phyloP scores from a whole-genome alignment of 2,329 filamentous ascomycete species.

The Xylaria hypoxylon region DNA sequence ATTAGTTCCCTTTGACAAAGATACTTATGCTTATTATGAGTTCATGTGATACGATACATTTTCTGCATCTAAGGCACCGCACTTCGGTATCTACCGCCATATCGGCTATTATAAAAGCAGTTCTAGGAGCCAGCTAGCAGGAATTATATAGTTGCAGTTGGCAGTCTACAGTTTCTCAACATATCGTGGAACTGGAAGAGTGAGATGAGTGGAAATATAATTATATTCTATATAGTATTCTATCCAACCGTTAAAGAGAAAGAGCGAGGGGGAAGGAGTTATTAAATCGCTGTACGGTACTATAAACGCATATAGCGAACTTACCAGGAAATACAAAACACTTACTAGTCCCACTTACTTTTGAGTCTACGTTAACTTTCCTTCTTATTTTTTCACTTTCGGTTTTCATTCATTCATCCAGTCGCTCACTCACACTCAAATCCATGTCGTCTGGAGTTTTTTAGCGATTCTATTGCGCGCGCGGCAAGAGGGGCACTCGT shows the following conservation, averaged over 20 bases:
- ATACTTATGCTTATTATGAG: not conserved
- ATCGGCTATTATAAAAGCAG: not conserved
- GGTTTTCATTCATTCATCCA: not conserved
- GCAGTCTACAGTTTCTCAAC: not conserved
- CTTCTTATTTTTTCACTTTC: not conserved
- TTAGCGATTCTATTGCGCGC: constrained; percentile 12
- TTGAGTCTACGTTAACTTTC: not conserved
- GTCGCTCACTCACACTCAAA: constrained; percentile 2
- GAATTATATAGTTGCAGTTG: not conserved
- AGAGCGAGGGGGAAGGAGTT: not conserved
- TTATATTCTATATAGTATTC: not conserved
- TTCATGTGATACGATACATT: not conserved
- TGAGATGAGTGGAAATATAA: not conserved
- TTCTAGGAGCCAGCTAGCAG: not conserved
- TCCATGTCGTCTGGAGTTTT: constrained; percentile 17
- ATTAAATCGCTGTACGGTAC: not conserved
- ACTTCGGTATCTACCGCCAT: not conserved
- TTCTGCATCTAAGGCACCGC: not conserved
- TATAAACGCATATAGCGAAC: constrained; percentile 2
- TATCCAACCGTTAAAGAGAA: not conserved
- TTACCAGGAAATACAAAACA: not conserved
- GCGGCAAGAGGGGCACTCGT: constrained; percentile 27
- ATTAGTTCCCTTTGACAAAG: not conserved
- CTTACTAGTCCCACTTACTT: not conserved
- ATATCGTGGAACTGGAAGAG: not conserved